Base-by-base conservation (phyloP, 192 early-diverging fungal species). In the Umbelopsis vinacea region DNA sequence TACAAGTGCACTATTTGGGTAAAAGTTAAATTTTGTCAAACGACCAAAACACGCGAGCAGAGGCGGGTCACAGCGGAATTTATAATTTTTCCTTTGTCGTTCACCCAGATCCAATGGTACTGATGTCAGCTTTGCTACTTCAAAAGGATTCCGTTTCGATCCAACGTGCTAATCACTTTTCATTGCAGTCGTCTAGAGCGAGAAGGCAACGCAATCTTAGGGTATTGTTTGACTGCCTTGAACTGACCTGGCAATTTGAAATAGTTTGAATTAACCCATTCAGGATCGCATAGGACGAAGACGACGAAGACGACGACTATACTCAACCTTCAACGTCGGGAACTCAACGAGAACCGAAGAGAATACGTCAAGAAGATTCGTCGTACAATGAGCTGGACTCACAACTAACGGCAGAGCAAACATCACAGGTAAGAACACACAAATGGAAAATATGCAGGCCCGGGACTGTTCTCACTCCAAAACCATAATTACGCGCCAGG, bases 401-500 rank as follows among this genome's bases (percentile, higher is more conserved):
- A 63, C 57, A 63, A 4, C 17, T 37, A 29, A 37, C 57, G 4
- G 26, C 33, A 33, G 57, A 63, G 7, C 57, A 63, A 33, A 37
- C 57, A 7, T 63, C 57, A 0, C 57, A 37, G 57, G 57, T 63
- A 37, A 29, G 23, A 12, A 2, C 1, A 26, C 22, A 22, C 14
- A 1, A 55, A 22, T 1, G 3, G 29, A 29, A 29, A 29, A 29
- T 29, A 29, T 29, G 29, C 29, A 29, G n/a, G 3, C 29, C 29
- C 29, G 29, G 29, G 29, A 29, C 29, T 29, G 29, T 29, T 29
- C 29, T 29, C 29, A 29, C 29, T 29, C 29, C 29, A 29, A 29
- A 29, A 22, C 53, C 5, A 55, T 22, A 10, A 29, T 22, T 55
- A 29, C 6, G 14, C 26, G 4, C 11, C 53, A 90, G 81, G 89